Base-by-base conservation (phyloP, 345 rosid species). In the Lepidium africanum region DNA sequence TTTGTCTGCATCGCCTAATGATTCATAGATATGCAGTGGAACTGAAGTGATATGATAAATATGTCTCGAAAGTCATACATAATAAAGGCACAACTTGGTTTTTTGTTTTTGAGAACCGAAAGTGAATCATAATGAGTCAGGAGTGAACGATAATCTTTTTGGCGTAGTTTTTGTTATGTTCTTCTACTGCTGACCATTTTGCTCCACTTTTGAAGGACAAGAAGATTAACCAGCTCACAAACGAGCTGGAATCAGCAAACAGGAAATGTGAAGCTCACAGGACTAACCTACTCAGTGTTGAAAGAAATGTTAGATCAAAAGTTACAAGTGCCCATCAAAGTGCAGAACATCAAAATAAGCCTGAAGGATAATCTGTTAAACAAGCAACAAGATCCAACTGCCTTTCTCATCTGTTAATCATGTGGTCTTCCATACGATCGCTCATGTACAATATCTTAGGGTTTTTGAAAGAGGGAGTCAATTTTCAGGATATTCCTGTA, bases 281-380 rank as follows among this genome's bases (percentile, higher is more conserved):
- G 60, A 72, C 80, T n/a, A 85, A 82, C 72, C 67, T 85, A 72
- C 76, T 80, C 85, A 23, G 73, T 85, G 7, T 73, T 85, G 49
- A 82, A 80, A 70, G 86, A 80, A 45, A 72, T 84, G 43, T 82
- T 82, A 50, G 82, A 80, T 42, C 82, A 84, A 65, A 82, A 82
- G 76, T 54, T 84, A 19, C 81, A 80, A 48, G 61, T 81, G 17
- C 77, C 81, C 21, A 67, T 81, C 59, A 77, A 77, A 63, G 77
- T 77, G 61, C 76, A 81, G 66, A 81, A 72, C 63, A 75, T 81
- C 47, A 81, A 72, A 63, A 69, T 81, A 11, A 67, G 73, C 59
- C 71, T 75, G 75, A 81, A 77, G 67, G 81, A 78, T 50, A 76
- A 23, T 69, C 60, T 75, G 65, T 75, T 65, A 75, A 37, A 65